Base-by-base conservation (phyloP, 257 asterid genomes). In the Ocimum tenuiflorum region DNA sequence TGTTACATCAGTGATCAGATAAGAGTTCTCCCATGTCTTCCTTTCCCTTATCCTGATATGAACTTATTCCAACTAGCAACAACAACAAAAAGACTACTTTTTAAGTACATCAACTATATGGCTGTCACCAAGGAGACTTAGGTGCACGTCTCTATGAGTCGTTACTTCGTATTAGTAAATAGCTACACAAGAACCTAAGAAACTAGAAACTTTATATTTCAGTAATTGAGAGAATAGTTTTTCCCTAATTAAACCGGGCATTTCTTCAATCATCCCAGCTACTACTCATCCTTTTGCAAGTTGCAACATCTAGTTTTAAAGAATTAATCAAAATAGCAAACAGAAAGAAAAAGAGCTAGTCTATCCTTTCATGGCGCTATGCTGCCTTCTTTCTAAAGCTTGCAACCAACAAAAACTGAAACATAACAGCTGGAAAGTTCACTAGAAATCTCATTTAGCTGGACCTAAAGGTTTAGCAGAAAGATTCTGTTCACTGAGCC, bases 401-500 rank as follows among this genome's bases (percentile, higher is more conserved):
- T 47, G 61, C 48, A 43, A 81, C 62, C 75, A 64, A 48, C 69
- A 51, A 75, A 61, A 73, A 33, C 73, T 73, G 59, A 81, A 70
- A 71, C 64, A 41, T 36, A 62, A 66, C 3, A 62, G 75, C 72
- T 72, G 60, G 43, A 20, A 49, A n/a, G 63, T 55, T 68, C 63
- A 60, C 73, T 70, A 72, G 49, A 65, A 73, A 75, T 75, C 57
- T 17, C 69, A 65, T 56, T n/a, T 75, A 59, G 67, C 41, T 27
- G 41, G 56, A 43, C 61, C 38, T 61, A 71, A 73, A 55, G 74
- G 65, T 68, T 77, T 55, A 6, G 76, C 53, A 78, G 77, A 66
- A 69, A 67, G 43, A 50, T 17, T 67, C 43, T 39, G 29, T 63
- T 48, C 65, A 85, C 85, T 80, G 86, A 77, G 86, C 89, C 82